Conservation (phyloP, 495 filamentous ascomycete genomes). For the Talaromyces stipitatus region DNA sequence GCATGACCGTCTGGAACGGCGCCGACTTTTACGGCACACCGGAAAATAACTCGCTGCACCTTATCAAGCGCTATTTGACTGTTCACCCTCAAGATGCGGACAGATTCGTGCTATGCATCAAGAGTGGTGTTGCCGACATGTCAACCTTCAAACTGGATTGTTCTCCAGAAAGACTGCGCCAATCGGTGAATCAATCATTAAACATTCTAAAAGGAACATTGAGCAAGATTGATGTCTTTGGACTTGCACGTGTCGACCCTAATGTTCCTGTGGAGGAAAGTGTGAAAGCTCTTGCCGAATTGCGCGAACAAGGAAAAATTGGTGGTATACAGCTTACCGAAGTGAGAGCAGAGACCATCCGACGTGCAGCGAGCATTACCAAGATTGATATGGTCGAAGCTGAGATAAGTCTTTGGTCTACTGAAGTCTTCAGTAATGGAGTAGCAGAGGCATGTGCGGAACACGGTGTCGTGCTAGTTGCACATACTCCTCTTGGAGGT, state of each 20-base stretch:
- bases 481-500: constrained; percentile 45
- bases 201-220: constrained; percentile 55
- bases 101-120: constrained; percentile 59
- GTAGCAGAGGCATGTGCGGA: constrained; percentile 55
- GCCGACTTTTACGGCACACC: constrained; percentile 29
- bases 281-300: constrained; percentile 30
- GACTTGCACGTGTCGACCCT: constrained; percentile 57
- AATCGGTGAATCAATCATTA: constrained; percentile 48
- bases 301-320: constrained; percentile 40
- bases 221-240: constrained; percentile 61
- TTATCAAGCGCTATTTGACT: constrained; percentile 59
- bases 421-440: constrained; percentile 56
- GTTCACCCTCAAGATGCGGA: constrained; percentile 60
- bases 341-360: constrained; percentile 54
- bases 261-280: constrained; percentile 46
- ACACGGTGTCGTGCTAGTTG: constrained; percentile 52
- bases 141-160: constrained; percentile 31
- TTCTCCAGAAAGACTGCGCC: constrained; percentile 40
- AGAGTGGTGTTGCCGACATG: constrained; percentile 43
- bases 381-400: constrained; percentile 60
- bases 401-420: constrained; percentile 58
- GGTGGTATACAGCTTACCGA: constrained; percentile 59
- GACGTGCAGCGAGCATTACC: constrained; percentile 50
- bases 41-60: constrained; percentile 41
- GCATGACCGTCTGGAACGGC: constrained; percentile 44